These are phyloP conservation scores for Cyberlindnera lachancei DNA, from an alignment of 805 yeast species.

Conservation along the genomic window DNA sequence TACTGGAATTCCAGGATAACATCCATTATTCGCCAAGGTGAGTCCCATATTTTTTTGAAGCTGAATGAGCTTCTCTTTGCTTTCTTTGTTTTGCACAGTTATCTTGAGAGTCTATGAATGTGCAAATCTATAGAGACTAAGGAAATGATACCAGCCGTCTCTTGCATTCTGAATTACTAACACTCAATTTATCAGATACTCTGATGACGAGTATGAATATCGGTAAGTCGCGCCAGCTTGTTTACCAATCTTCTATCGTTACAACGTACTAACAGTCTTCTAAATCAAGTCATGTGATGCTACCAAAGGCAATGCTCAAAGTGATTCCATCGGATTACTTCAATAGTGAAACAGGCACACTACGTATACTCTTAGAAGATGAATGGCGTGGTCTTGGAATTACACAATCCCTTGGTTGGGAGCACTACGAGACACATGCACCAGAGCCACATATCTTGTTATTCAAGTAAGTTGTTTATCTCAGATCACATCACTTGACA, in stretches of 20 bases:
- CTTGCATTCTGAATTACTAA: slow-evolving; percentile 2
- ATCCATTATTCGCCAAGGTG: slow-evolving; percentile 85
- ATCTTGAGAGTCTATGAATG: too few species aligned
- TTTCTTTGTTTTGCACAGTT: too few species aligned
- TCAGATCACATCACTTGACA: too few species aligned
- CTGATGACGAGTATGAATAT: slow-evolving; percentile 88
- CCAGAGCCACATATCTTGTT: slow-evolving; percentile 97
- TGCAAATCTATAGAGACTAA: too few species aligned
- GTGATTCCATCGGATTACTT: slow-evolving; percentile 92
- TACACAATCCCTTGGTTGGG: slow-evolving; percentile 97
- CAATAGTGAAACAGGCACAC: slow-evolving; percentile 87
- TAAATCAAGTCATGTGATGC: slow-evolving; percentile 84
- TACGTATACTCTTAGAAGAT: slow-evolving; percentile 84
- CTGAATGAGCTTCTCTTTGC: too few species aligned
- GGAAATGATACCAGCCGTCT: not conserved
- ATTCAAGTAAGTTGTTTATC: slow-evolving; percentile 45
- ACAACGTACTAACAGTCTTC: too few species aligned
- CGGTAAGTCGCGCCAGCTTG: slow-evolving; percentile 26
- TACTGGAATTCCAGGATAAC: slow-evolving; percentile 85
- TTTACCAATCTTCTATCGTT: too few species aligned
- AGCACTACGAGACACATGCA: slow-evolving; percentile 92
- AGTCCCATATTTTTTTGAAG: slow-evolving; percentile 14
- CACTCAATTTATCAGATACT: slow-evolving; percentile 42
- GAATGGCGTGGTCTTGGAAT: slow-evolving; percentile 99
- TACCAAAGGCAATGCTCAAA: slow-evolving; percentile 93